Base-by-base conservation (phyloP, 805 yeast genomes). In the Metschnikowia reukaufii region DNA sequence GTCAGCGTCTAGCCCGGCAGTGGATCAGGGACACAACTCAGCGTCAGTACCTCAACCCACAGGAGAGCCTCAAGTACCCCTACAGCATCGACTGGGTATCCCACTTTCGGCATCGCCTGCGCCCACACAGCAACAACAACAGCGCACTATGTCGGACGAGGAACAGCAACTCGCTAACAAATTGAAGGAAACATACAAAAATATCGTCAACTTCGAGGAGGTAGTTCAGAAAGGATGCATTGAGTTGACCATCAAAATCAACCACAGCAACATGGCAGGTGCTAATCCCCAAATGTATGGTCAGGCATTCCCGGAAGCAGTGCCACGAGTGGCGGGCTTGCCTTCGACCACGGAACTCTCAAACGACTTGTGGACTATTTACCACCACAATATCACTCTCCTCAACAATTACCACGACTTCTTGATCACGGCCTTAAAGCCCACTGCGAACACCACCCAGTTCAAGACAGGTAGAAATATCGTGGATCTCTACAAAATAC, bases 401-500 rank as follows among this genome's bases (percentile, higher is more conserved):
- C 67, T 86, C 47, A 87, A 86, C 62, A 79, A 84, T 56, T 86
- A 86, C 59, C 81, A 83, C 51, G 89, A 85, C 55, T 86, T 86
- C 56, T 63, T 86, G 34, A 76, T 84, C 12, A 83, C 86, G 16
- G 88, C 91, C 1, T 70, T 85, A 51, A 78, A 83, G 41, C 89
- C 90, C 15, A 64, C 75, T 5, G 71, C 81, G 4, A 70, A 69
- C 50, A 68, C 68, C 38, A 67, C 70, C 13, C 73, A 70, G 47
- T 83, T 86, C 29, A 83, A 81, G 60, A 82, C 90, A 2, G 94
- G 94, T 2, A 82, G 81, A 59, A 88, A 86, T 54, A 80, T 87
- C 39, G 87, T 87, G 6, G 85, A 84, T 52, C 78, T 85, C 34
- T 86, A 87, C 62, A 81, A 89, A 62, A 85, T 87, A 36, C 87